Conservation (phyloP, 768 basidiomycete species). For the Cystofilobasidium capitatum region DNA sequence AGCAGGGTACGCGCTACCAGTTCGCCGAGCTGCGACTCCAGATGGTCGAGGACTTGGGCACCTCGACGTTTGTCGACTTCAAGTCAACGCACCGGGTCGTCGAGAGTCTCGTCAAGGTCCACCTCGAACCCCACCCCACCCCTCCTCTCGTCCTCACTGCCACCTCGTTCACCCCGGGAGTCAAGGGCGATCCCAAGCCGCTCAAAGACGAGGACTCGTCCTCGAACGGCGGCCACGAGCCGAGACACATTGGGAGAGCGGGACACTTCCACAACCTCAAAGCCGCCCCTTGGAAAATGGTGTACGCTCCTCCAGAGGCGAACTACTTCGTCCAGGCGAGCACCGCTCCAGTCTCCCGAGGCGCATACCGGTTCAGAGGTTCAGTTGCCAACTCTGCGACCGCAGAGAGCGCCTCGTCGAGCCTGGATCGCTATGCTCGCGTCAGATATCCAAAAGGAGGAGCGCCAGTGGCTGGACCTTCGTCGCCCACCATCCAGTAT, state of each 20-base stretch:
- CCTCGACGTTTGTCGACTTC: conserved; percentile 6
- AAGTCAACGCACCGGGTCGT: background rate
- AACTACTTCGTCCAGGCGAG: background rate
- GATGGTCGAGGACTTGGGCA: conserved; percentile 39
- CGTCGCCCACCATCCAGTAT: background rate
- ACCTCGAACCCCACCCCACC: background rate
- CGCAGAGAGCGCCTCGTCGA: background rate
- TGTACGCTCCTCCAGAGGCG: too few relatives aligned
- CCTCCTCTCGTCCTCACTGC: conserved; percentile 2
- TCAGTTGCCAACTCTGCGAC: background rate
- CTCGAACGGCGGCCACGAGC: background rate
- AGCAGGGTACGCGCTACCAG: conserved; percentile 60
- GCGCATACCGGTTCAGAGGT: background rate
- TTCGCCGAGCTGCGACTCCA: conserved; percentile 45
- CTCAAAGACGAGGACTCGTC: background rate
- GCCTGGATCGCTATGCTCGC: too few relatives aligned
- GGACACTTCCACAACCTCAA: too few relatives aligned
- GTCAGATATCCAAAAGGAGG: too few relatives aligned
- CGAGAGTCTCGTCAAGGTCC: background rate
- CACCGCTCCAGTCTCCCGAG: background rate
- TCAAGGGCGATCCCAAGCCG: background rate
- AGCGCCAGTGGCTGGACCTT: background rate
- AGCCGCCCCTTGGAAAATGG: too few relatives aligned
- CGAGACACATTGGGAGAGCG: too few relatives aligned
- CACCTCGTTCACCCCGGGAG: conserved; percentile 9